phyloP scores from a whole-genome alignment of 2,329 filamentous ascomycete species.

The Alternaria solani region DNA sequence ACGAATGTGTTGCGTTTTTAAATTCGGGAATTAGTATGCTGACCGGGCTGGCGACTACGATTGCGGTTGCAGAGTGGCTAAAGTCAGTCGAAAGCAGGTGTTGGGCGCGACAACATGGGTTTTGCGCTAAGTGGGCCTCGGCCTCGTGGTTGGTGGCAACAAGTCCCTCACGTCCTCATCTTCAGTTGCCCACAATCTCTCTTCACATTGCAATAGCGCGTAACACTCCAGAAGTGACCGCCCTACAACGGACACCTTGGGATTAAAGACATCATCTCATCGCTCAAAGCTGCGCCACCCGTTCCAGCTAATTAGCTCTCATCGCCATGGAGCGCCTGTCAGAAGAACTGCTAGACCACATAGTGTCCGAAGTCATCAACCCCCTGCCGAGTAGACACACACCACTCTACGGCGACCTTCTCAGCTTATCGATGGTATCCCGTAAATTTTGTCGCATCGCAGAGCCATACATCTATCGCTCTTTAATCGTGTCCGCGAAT shows the following conservation, averaged over 20 bases:
- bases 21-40: not conserved
- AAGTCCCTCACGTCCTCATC: not conserved
- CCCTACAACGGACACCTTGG: not conserved
- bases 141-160: not conserved
- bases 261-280: not conserved
- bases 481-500: not conserved
- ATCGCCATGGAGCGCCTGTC: constrained; percentile 15
- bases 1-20: not conserved
- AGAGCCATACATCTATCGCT: constrained; percentile 15
- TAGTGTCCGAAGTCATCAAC: constrained; percentile 8
- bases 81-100: not conserved
- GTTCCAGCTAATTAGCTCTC: not conserved
- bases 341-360: constrained; percentile 19
- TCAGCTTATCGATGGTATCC: constrained; percentile 17
- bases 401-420: constrained; percentile 2
- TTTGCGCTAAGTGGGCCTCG: constrained; percentile 4
- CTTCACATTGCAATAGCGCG: not conserved
- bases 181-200: not conserved
- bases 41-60: not conserved
- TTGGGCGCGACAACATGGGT: not conserved
- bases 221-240: not conserved
- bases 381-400: constrained; percentile 8
- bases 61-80: not conserved
- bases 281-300: not conserved
- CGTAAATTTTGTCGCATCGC: constrained; percentile 15